Evolutionary conservation across 768 basidiomycete genomes (phyloP).

Genomic region (Lactarius sp.): DNA sequence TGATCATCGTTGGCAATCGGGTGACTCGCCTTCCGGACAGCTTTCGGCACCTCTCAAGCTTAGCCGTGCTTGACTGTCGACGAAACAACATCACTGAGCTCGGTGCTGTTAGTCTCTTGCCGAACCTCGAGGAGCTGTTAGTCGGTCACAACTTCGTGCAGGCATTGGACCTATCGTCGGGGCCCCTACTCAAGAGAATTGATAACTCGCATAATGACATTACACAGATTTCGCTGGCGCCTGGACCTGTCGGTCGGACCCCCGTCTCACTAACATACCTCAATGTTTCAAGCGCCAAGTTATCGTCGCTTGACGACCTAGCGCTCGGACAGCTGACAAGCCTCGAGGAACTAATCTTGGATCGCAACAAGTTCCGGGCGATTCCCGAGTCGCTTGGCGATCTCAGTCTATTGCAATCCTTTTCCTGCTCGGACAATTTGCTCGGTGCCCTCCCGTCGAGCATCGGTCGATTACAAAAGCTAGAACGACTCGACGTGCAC

Average conservation of each 20-base stretch:
- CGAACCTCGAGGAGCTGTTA: slow-evolving; percentile 57
- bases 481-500: slow-evolving; percentile 79
- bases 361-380: slow-evolving; percentile 80
- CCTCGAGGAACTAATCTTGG: slow-evolving; percentile 66
- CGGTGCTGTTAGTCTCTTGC: slow-evolving; percentile 59
- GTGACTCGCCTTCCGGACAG: slow-evolving; percentile 66
- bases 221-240: slow-evolving; percentile 63
- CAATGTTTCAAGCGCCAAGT: slow-evolving; percentile 83
- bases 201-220: slow-evolving; percentile 88
- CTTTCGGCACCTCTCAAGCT: slow-evolving; percentile 48
- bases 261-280: slow-evolving; percentile 65
- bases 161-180: slow-evolving; percentile 72
- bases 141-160: slow-evolving; percentile 84
- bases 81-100: slow-evolving; percentile 81
- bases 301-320: slow-evolving; percentile 74
- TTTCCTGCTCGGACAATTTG: slow-evolving; percentile 91
- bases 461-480: slow-evolving; percentile 69
- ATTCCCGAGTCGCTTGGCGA: slow-evolving; percentile 82
- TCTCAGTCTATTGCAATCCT: slow-evolving; percentile 59
- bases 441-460: slow-evolving; percentile 68
- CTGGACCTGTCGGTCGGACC: slow-evolving; percentile 40
- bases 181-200: slow-evolving; percentile 57
- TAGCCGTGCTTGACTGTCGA: slow-evolving; percentile 76
- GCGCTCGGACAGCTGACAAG: slow-evolving; percentile 68
- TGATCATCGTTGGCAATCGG: slow-evolving; percentile 84